phyloP scores from a whole-genome alignment of 176 grass and related monocot species.

The Ensete glaucum region DNA sequence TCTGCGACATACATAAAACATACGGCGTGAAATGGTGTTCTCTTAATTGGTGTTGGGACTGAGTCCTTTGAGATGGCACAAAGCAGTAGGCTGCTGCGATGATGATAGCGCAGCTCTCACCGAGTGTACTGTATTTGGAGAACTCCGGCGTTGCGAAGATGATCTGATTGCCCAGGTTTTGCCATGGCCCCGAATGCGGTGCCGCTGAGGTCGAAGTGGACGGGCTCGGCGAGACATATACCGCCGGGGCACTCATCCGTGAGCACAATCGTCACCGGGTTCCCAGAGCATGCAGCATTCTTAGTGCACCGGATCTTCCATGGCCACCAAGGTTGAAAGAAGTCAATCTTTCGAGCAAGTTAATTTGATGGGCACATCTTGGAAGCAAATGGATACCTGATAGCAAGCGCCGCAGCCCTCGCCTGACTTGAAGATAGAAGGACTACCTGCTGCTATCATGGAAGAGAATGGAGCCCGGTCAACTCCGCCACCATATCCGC shows the following conservation, averaged over 20 bases:
- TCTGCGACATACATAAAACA: conserved; percentile 4
- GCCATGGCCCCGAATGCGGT: conserved; percentile 64
- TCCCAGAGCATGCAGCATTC: conserved; percentile 39
- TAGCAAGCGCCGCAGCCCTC: conserved; percentile 57
- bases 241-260: conserved; percentile 53
- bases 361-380: too few relatives aligned
- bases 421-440: conserved; percentile 41
- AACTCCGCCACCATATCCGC: conserved; percentile 47
- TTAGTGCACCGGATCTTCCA: conserved; percentile 33
- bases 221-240: conserved; percentile 27
- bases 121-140: conserved; percentile 43
- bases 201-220: conserved; percentile 63
- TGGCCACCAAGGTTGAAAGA: not conserved
- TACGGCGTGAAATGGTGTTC: too few relatives aligned
- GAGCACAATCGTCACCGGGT: conserved; percentile 46
- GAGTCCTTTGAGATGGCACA: not conserved
- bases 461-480: conserved; percentile 44
- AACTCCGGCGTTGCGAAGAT: conserved; percentile 40
- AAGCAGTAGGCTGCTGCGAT: not conserved
- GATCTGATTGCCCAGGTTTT: conserved; percentile 28
- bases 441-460: conserved; percentile 47
- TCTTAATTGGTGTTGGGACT: too few relatives aligned
- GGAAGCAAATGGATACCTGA: conserved; percentile 15
- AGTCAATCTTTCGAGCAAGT: not conserved
- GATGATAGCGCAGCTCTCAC: conserved; percentile 9